Percentiles rank a stretch among this genome's conserved stretches.
Evolutionary conservation across 73 alveolate genomes (phyloP).

Genomic region (Paramecium octaurelia): DNA sequence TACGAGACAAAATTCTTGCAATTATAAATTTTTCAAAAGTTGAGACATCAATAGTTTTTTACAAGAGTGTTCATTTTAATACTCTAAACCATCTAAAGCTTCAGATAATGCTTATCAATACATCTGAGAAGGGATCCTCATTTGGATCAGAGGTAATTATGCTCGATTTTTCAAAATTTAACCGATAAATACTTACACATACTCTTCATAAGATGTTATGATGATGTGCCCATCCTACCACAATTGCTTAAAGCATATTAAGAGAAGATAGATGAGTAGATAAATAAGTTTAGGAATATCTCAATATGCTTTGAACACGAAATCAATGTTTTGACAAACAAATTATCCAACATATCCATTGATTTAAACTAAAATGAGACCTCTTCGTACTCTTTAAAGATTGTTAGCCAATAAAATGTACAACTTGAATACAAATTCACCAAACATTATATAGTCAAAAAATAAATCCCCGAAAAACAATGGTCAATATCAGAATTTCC

Average conservation of each 20-base stretch:
- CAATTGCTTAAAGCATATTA: not conserved
- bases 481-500: not conserved
- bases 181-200: not conserved
- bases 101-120: not conserved
- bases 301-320: not conserved
- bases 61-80: not conserved
- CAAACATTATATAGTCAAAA: not conserved
- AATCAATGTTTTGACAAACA: not conserved
- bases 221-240: not conserved
- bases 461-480: not conserved
- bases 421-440: not conserved
- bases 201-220: not conserved
- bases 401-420: not conserved
- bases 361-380: not conserved
- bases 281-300: not conserved
- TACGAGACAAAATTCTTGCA: not conserved
- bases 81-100: not conserved
- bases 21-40: not conserved
- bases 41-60: not conserved
- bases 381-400: not conserved
- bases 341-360: not conserved
- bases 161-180: not conserved
- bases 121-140: not conserved
- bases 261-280: not conserved
- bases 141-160: not conserved